phyloP scores from a whole-genome alignment of 805 yeast genomes.

The Yamadazyma philogaea region DNA sequence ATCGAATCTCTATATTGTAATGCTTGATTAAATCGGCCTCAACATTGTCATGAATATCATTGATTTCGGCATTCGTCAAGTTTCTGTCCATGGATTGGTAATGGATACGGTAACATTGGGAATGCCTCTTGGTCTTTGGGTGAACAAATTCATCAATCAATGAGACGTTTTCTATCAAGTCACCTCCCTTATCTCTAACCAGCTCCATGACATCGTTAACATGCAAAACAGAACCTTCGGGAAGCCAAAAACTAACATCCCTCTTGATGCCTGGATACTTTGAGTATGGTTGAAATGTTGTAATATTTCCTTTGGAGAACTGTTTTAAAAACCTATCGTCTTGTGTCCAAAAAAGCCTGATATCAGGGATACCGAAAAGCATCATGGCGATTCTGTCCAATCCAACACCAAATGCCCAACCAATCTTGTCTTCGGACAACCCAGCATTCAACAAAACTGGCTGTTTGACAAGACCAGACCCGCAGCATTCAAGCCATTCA shows the following conservation, averaged over 20 bases:
- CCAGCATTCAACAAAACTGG: slow-evolving; percentile 75
- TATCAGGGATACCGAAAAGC: slow-evolving; percentile 92
- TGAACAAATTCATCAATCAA: slow-evolving; percentile 80
- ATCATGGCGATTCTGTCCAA: slow-evolving; percentile 95
- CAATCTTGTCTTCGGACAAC: slow-evolving; percentile 54
- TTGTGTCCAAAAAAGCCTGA: slow-evolving; percentile 84
- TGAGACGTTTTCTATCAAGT: slow-evolving; percentile 81
- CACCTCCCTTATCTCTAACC: slow-evolving; percentile 81
- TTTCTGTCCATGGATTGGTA: slow-evolving; percentile 96
- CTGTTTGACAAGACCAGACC: slow-evolving; percentile 87
- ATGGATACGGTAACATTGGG: slow-evolving; percentile 85
- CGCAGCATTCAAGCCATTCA: slow-evolving; percentile 96
- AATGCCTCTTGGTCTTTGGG: slow-evolving; percentile 72
- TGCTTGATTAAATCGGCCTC: slow-evolving; percentile 51
- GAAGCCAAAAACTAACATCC: slow-evolving; percentile 92
- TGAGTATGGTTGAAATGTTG: slow-evolving; percentile 82
- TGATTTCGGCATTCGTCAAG: slow-evolving; percentile 81
- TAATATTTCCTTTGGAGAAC: slow-evolving; percentile 61
- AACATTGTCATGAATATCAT: slow-evolving; percentile 64
- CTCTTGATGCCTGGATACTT: slow-evolving; percentile 83
- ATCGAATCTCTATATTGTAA: slow-evolving; percentile 56
- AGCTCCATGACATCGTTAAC: slow-evolving; percentile 93
- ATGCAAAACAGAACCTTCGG: slow-evolving; percentile 51
- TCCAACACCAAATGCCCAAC: slow-evolving; percentile 99
- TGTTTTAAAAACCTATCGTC: slow-evolving; percentile 77